Base-by-base conservation (phyloP, 129 eudicot genomes). In the Saussurea involucrata region DNA sequence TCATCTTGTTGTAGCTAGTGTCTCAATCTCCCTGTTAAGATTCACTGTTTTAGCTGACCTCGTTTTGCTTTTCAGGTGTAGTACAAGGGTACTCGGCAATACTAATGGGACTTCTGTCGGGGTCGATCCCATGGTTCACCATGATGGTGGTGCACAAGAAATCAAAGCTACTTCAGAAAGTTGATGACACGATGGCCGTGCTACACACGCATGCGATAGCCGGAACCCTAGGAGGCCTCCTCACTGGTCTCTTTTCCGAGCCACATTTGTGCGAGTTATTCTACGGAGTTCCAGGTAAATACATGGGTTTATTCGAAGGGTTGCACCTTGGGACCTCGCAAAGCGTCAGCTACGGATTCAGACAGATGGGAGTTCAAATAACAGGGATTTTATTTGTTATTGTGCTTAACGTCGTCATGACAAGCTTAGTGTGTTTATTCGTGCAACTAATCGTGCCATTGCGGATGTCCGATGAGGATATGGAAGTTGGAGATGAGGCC, bases 401-500 rank as follows among this genome's bases (percentile, higher is more conserved):
- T 1, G 78, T 8, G 0, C 75, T 89, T 22, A 89, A 89, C 36
- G 63, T 89, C 57, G 82, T 89, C 22, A 78, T 76, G 68, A 89
- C 94, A 65, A 86, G 90, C 40, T 74, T 86, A 61, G 76, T 89
- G 20, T 89, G 94, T 63, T 80, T 89, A 8, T 17, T 84, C 4
- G 82, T 89, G 34, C 83, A 64, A 63, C 63, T 86, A 20, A 18
- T 89, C 24, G 87, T 89, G 61, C 94, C 94, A 0, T 55, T 86
- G 68, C 84, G 94, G 67, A 89, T 89, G 90, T 72, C 87, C 0
- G 90, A 86, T 18, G 94, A 89, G 63, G 94, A 86, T 71, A 86
- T 89, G 90, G 90, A 86, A 82, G 63, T 89, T 2, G 94, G 94
- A 5, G 94, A 86, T 66, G 90, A 89, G 40, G 94, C 94, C 11